Evolutionary conservation across 177 flowering plant species (phyloP).

Genomic region (Vitis hybrid): DNA sequence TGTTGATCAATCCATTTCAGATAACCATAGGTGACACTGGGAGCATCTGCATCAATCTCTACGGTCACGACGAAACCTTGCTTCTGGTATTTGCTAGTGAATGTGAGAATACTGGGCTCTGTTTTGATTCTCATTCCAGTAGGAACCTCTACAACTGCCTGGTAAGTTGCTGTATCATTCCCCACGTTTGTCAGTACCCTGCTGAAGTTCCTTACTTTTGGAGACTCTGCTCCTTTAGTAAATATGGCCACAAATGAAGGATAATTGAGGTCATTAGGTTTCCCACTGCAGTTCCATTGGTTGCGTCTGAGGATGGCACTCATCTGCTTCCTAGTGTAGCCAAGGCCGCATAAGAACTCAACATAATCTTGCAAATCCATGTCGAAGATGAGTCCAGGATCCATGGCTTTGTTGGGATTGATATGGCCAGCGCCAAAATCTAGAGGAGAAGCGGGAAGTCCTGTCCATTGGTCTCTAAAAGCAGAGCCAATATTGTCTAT

Average conservation of each 20-base stretch:
- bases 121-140: conserved; percentile 22
- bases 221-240: conserved; percentile 3
- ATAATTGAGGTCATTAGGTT: conserved; percentile 19
- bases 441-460: conserved; percentile 25
- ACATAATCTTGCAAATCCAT: conserved; percentile 26
- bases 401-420: conserved; percentile 36
- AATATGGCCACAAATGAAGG: conserved; percentile 32
- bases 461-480: conserved; percentile 11
- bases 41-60: conserved; percentile 10
- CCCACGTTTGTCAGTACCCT: conserved; percentile 37
- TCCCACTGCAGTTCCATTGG: conserved; percentile 14
- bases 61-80: conserved; percentile 13
- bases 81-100: conserved; percentile 26
- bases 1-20: conserved; percentile 23
- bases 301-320: conserved; percentile 16
- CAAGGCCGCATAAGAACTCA: conserved; percentile 24
- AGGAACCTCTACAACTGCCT: conserved; percentile 23
- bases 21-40: conserved; percentile 6
- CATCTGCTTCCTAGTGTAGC: conserved; percentile 28
- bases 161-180: conserved; percentile 13
- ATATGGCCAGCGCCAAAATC: conserved; percentile 39
- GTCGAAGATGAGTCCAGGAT: conserved; percentile 48
- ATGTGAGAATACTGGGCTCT: conserved; percentile 24
- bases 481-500: conserved; percentile 17
- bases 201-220: conserved; percentile 10